phyloP scores from a whole-genome alignment of 805 yeast genomes.

The Ogataea angusta region DNA sequence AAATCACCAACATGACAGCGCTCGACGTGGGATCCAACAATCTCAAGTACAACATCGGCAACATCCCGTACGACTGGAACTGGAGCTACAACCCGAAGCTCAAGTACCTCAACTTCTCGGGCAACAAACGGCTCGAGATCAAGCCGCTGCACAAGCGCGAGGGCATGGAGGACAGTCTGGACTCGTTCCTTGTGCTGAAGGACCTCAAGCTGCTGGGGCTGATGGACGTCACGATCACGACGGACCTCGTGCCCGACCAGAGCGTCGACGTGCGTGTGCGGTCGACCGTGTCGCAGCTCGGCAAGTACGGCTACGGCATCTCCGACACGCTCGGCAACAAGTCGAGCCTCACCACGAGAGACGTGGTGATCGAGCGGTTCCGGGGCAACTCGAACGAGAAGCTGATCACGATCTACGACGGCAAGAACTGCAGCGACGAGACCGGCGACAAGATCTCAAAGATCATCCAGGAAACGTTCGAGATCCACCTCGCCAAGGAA shows the following conservation, averaged over 20 bases:
- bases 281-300: conserved; percentile 79
- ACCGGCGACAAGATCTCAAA: conserved; percentile 67
- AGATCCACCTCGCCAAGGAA: conserved; percentile 64
- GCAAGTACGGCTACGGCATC: conserved; percentile 81
- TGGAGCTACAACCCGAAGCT: conserved; percentile 84
- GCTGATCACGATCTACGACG: conserved; percentile 81
- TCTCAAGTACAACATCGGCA: conserved; percentile 86
- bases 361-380: conserved; percentile 82
- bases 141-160: conserved; percentile 60
- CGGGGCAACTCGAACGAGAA: conserved; percentile 82
- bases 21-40: conserved; percentile 91
- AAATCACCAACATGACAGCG: conserved; percentile 57
- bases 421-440: conserved; percentile 56
- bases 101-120: conserved; percentile 83
- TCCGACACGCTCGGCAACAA: conserved; percentile 79
- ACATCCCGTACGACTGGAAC: conserved; percentile 96
- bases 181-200: conserved; percentile 59
- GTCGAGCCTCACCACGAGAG: conserved; percentile 68
- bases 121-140: conserved; percentile 88
- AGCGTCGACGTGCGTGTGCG: conserved; percentile 78
- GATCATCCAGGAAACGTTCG: conserved; percentile 69
- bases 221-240: conserved; percentile 92
- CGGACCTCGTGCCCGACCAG: conserved; percentile 88
- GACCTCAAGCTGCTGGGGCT: conserved; percentile 74
- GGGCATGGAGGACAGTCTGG: conserved; percentile 61